Base-by-base conservation (phyloP, 169 alveolate genomes). In the Plasmodium reichenowi region DNA sequence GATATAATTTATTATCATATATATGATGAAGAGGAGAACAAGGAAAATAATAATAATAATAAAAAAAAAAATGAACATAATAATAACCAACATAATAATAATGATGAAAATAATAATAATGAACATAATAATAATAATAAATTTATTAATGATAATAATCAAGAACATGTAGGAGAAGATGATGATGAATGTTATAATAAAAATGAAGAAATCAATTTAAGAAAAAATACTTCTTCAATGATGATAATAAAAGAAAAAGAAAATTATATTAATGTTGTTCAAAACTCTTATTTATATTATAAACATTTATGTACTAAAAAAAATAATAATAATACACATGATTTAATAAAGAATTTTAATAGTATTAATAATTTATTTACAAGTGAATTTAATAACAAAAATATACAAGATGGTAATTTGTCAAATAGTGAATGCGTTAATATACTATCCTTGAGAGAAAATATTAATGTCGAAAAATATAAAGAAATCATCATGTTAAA, bases 401-500 rank as follows among this genome's bases (percentile, higher is more conserved):
- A 48, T 38, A 26, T 63, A n/a, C 12, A 2, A 9, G 52, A 66
- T 15, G 80, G 63, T 24, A 66, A 48, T 45, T 66, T 60, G 5
- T 2, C 80, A 22, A 52, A 76, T 1, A 78, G 56, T 24, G 80
- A 78, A 78, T 66, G 68, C 67, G 89, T 78, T 10, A 78, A 78
- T 54, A 60, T 78, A 26, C 15, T 78, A 32, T 78, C 58, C 22
- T 67, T 78, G 9, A 29, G 68, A 50, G 89, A 78, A 78, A 78
- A 78, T 67, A 32, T 78, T 45, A 74, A 78, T 78, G 68, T 78
- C 3, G 89, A 78, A 67, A 78, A 78, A 26, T 78, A 78, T 47
- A 78, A 78, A 52, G 80, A 78, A 78, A 54, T 78, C 56, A 78
- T 78, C 80, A 67, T 29, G 56, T 78, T 78, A 52, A 78, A 67